These are phyloP conservation scores for Straminergon stramineum DNA, from an alignment of 225 moss, liverwort and hornwort species.

Conservation along the genomic window DNA sequence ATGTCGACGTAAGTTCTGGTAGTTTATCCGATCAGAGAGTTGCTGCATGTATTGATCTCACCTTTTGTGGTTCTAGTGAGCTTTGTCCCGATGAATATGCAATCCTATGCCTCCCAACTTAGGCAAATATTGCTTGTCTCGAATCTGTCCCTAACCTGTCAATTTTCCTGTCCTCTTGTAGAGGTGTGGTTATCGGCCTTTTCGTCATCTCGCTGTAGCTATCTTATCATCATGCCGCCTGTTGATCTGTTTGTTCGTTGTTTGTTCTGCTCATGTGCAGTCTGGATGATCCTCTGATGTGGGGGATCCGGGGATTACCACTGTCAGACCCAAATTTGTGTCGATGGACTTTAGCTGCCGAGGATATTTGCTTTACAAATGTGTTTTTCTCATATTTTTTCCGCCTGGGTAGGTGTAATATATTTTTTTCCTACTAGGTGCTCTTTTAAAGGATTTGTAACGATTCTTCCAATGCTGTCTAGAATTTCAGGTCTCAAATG, in stretches of 20 bases:
- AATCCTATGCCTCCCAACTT: neutral
- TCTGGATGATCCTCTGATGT: conserved; percentile 96
- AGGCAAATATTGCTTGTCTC: neutral
- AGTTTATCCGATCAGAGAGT: conserved; percentile 2
- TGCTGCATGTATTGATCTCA: neutral
- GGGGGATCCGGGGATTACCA: conserved; percentile 83
- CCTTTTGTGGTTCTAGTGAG: neutral
- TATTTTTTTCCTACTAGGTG: neutral
- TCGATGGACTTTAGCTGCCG: conserved; percentile 86
- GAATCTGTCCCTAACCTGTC: neutral
- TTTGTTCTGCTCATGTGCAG: conserved; percentile 23
- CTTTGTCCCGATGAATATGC: neutral
- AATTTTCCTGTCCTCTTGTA: neutral
- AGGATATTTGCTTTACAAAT: conserved; percentile 97
- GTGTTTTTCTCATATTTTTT: conserved; percentile 78
- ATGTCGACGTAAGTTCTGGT: conserved; percentile 90
- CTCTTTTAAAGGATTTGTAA: neutral
- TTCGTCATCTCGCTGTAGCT: neutral
- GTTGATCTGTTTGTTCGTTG: neutral
- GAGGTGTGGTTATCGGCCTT: neutral
- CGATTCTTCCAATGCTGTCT: neutral
- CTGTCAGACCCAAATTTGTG: conserved; percentile 44
- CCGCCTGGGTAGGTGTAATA: conserved; percentile 63
- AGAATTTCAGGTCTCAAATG: neutral
- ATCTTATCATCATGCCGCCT: neutral